phyloP scores from a whole-genome alignment of 805 yeast genomes.

The Wickerhamiella bombiphila region DNA sequence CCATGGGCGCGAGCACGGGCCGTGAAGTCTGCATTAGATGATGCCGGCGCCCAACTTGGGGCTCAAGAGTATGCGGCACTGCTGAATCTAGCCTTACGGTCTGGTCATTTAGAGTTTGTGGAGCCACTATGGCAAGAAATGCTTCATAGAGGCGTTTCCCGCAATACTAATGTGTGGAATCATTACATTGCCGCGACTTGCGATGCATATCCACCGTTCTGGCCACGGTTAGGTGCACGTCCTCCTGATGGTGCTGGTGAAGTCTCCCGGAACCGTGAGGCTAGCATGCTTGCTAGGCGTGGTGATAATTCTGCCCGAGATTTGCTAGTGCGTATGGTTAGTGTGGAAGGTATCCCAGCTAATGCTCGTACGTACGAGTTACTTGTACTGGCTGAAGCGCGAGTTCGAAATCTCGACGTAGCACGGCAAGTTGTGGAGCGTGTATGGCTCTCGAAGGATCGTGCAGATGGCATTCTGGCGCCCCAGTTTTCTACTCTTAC shows the following conservation, averaged over 20 bases:
- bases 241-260: background rate
- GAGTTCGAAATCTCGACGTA: conserved; percentile 16
- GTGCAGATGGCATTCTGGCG: conserved; percentile 4
- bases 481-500: conserved; percentile 16
- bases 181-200: conserved; percentile 22
- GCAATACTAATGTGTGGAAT: conserved; percentile 23
- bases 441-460: conserved; percentile 18
- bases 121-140: conserved; percentile 20
- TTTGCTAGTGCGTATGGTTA: conserved; percentile 18
- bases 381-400: conserved; percentile 21
- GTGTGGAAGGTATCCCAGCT: conserved; percentile 19
- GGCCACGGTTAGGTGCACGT: conserved; percentile 12
- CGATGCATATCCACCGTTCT: conserved; percentile 19
- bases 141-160: conserved; percentile 9
- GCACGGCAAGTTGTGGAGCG: conserved; percentile 15
- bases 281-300: conserved; percentile 8
- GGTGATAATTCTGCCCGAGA: conserved; percentile 14
- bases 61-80: conserved; percentile 18
- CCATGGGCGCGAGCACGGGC: conserved; percentile 17
- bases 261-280: background rate
- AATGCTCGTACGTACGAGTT: conserved; percentile 24
- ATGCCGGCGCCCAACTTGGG: conserved; percentile 11
- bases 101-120: conserved; percentile 14
- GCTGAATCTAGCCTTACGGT: conserved; percentile 19
- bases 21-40: conserved; percentile 8